Evolutionary conservation across 108 stramenopile genomes (phyloP).

Genomic region (Discostella pseudostelligera): DNA sequence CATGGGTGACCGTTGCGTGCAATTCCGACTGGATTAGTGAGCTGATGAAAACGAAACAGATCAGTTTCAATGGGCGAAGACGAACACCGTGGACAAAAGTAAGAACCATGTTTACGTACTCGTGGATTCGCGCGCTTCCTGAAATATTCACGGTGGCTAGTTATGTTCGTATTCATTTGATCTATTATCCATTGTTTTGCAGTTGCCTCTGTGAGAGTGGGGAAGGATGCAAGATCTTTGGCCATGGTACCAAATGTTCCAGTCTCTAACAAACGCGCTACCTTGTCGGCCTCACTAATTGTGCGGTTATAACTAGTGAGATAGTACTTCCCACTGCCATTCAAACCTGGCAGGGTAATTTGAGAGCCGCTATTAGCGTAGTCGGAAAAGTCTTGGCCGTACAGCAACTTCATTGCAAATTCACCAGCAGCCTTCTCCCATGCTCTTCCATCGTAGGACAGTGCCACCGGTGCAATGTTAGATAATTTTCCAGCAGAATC

Average conservation of each 20-base stretch:
- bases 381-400: conserved; percentile 29
- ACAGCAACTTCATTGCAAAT: conserved; percentile 34
- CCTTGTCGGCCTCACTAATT: conserved; percentile 13
- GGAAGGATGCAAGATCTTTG: conserved; percentile 19
- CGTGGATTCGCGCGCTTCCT: conserved; percentile 39
- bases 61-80: neutral
- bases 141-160: conserved; percentile 32
- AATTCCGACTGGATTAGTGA: conserved; percentile 37
- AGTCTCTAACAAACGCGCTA: conserved; percentile 40
- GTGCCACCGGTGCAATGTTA: conserved; percentile 40
- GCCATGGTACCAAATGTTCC: conserved; percentile 44
- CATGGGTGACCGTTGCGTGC: conserved; percentile 40
- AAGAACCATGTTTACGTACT: conserved; percentile 11
- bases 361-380: conserved; percentile 37
- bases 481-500: conserved; percentile 23
- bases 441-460: conserved; percentile 43
- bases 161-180: conserved; percentile 26
- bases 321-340: conserved; percentile 30
- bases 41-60: conserved; percentile 11
- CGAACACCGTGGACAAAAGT: neutral
- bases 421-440: conserved; percentile 53
- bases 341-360: conserved; percentile 35
- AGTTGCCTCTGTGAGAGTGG: conserved; percentile 21
- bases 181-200: conserved; percentile 33
- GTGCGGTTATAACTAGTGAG: conserved; percentile 34